Conservation (phyloP, 768 basidiomycete genomes). For the Tulasnella sp. region DNA sequence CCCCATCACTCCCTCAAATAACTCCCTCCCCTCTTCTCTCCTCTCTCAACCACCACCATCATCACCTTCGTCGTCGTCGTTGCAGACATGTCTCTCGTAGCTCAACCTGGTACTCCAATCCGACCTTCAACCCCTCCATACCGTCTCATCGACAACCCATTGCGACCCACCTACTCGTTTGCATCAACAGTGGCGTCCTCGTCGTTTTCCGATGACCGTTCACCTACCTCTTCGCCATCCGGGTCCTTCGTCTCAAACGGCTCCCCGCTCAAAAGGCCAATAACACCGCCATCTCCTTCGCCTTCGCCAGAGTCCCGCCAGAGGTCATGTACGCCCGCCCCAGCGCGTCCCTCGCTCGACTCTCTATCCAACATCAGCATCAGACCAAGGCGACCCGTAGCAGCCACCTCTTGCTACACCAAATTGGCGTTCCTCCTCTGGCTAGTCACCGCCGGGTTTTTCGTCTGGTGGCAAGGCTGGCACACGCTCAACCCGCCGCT, state of each 20-base stretch:
- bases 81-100: neutral
- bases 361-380: neutral
- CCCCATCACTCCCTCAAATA: neutral
- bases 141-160: neutral
- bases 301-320: neutral
- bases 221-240: neutral
- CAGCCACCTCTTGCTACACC: neutral
- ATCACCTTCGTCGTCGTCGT: neutral
- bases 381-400: neutral
- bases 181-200: neutral
- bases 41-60: neutral
- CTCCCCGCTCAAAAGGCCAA: neutral
- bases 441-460: neutral
- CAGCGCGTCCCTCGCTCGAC: neutral
- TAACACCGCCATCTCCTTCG: neutral
- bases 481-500: neutral
- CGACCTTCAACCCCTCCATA: neutral
- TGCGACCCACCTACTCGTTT: neutral
- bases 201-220: neutral
- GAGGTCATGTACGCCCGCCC: neutral
- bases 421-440: neutral
- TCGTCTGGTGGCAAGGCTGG: neutral
- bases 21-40: neutral
- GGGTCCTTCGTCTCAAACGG: neutral
- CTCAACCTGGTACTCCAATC: neutral